A percentile compares a stretch with the other conserved stretches of the same genome.
Evolutionary conservation across 73 alveolate species (phyloP).

Genomic region (Tetrahymena thermophila): DNA sequence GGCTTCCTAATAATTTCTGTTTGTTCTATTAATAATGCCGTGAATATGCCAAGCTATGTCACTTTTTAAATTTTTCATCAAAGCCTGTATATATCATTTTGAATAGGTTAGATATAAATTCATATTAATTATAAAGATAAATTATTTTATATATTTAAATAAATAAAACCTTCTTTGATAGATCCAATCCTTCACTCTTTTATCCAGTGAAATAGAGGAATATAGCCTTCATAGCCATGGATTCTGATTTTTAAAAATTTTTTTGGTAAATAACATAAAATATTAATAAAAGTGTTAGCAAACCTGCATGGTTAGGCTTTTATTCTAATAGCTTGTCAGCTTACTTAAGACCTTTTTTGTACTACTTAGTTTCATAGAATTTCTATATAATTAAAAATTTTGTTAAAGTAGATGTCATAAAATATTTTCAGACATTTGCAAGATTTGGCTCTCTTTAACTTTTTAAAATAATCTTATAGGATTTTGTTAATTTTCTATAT

Average conservation of each 20-base stretch:
- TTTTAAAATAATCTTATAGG: not conserved
- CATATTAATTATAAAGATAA: not conserved
- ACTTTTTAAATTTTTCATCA: slow-evolving; percentile 53
- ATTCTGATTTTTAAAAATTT: not conserved
- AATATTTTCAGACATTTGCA: not conserved
- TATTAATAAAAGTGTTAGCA: not conserved
- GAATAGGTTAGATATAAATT: not conserved
- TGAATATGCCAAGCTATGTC: slow-evolving; percentile 92
- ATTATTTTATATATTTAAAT: not conserved
- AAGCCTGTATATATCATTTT: slow-evolving; percentile 4
- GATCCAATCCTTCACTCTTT: not conserved
- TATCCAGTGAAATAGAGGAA: not conserved
- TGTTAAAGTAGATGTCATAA: not conserved
- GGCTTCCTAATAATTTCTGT: slow-evolving; percentile 81
- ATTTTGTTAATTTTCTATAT: not conserved
- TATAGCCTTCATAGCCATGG: not conserved
- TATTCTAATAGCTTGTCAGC: not conserved
- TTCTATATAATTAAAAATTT: not conserved
- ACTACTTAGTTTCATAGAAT: not conserved
- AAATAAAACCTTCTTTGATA: not conserved
- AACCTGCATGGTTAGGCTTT: not conserved
- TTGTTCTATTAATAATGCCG: slow-evolving; percentile 83
- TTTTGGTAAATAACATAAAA: not conserved
- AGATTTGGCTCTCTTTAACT: not conserved
- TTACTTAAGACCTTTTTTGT: not conserved